Evolutionary conservation across 306 rosid genomes (phyloP), one percentile per base, ranked within the genome.

Genomic region (Medicago lupulina): DNA sequence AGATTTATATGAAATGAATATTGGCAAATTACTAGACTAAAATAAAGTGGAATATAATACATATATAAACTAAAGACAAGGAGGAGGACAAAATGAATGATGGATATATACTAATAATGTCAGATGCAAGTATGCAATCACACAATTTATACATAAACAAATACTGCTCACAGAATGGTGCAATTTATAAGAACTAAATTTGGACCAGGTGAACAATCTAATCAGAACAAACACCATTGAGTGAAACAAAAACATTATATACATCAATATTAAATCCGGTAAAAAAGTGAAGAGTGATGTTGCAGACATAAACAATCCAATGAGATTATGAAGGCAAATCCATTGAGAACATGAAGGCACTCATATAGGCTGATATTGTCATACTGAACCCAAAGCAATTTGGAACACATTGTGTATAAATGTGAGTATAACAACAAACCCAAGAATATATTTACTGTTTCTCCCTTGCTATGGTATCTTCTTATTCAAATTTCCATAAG

Each of bases 351-450:
- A 23, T 28, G 8, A 65, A 57, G 71, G 72, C 44, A 39, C 61
- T 9, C 31, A 51, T 47, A 77, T 62, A 60, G 40, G 58, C 7
- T 10, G 38, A 70, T 69, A 70, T 61, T 7, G 60, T 67, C 73
- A 46, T n/a, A 58, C 19, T 60, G n/a, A 69, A 81, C n/a, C 71
- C 71, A 74, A 38, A 59, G 50, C 36, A 68, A 67, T 15, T 67
- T 38, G 65, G 70, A 68, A 75, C 80, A 59, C 34, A 53, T 36
- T 10, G 16, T 14, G 73, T 75, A 75, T 70, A 55, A 51, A 70
- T 40, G 58, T 55, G 78, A 76, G 28, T 11, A 63, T 76, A 63
- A 40, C 63, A 76, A 76, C 70, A 54, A 64, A 54, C 41, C 53
- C 50, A 63, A 40, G 53, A 25, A 44, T 25, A 51, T 70, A 25